A percentile compares a stretch with the other conserved stretches of the same genome.
Evolutionary conservation across 169 alveolate genomes (phyloP).

Genomic region (Eimeria necatrix): DNA sequence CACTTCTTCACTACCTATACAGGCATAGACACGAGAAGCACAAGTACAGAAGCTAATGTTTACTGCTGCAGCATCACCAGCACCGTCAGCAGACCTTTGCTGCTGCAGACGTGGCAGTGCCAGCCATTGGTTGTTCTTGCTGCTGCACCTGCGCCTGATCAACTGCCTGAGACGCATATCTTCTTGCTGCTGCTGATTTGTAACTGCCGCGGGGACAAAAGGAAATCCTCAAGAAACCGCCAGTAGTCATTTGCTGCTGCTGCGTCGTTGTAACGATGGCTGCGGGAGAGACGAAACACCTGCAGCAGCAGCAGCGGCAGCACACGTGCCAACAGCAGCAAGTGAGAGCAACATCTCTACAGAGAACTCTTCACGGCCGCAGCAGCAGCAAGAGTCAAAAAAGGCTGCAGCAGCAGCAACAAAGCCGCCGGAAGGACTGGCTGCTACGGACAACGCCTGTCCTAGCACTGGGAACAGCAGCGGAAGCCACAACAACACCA

Average conservation of each 20-base stretch:
- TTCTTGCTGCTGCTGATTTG: background rate
- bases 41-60: no score
- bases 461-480: background rate
- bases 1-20: no score
- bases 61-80: background rate
- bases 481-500: background rate
- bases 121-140: background rate
- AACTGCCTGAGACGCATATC: background rate
- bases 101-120: background rate
- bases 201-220: conserved; percentile 67
- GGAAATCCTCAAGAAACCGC: conserved; percentile 59
- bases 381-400: background rate
- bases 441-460: background rate
- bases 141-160: background rate
- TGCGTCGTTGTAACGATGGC: conserved; percentile 74
- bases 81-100: background rate
- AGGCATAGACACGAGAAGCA: no score
- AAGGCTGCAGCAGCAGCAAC: background rate
- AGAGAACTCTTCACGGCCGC: background rate
- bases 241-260: conserved; percentile 66
- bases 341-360: background rate
- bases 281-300: conserved; percentile 69
- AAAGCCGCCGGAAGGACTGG: background rate
- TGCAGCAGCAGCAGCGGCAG: conserved; percentile 64
- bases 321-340: background rate